Percentiles rank a stretch among this genome's conserved stretches.
Conservation (phyloP, 2,329 filamentous ascomycete genomes). For the Botryotinia narcissicola region DNA sequence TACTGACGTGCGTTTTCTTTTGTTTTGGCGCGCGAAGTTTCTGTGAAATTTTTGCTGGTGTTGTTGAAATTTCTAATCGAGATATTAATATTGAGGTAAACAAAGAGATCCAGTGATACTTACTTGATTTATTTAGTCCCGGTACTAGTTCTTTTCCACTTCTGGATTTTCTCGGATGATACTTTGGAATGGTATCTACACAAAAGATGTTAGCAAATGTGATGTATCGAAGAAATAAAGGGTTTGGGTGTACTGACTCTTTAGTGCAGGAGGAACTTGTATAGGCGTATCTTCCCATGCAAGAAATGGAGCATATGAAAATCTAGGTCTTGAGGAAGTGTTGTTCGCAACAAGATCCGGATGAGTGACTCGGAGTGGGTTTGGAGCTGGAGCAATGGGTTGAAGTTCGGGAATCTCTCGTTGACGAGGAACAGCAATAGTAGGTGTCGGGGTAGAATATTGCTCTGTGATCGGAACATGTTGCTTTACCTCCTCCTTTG, state of each 20-base stretch:
- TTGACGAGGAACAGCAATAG: constrained; percentile 6
- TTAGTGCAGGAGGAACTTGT: constrained; percentile 32
- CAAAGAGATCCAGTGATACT: constrained; percentile 22
- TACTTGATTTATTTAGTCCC: constrained; percentile 35
- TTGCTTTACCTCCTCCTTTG: constrained; percentile 21
- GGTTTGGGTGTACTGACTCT: constrained; percentile 31
- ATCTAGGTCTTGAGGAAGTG: constrained; percentile 27
- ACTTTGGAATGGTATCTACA: constrained; percentile 37
- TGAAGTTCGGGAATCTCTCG: neutral
- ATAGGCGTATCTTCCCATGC: constrained; percentile 31
- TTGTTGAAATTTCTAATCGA: constrained; percentile 27
- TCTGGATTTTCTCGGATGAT: constrained; percentile 35
- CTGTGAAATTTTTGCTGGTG: constrained; percentile 29
- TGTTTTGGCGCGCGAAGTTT: constrained; percentile 31
- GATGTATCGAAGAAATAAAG: constrained; percentile 3
- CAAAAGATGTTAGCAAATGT: neutral
- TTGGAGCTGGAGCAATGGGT: constrained; percentile 15
- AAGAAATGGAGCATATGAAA: constrained; percentile 35
- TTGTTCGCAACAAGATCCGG: constrained; percentile 30
- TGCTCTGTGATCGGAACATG: constrained; percentile 19
- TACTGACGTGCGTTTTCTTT: constrained; percentile 28
- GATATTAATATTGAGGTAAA: constrained; percentile 17
- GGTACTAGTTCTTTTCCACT: constrained; percentile 36
- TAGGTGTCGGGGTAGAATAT: neutral
- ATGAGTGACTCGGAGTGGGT: constrained; percentile 31